A percentile compares a stretch with the other conserved stretches of the same genome.
phyloP scores from a whole-genome alignment of 345 rosid species.

The Syzygium grande region DNA sequence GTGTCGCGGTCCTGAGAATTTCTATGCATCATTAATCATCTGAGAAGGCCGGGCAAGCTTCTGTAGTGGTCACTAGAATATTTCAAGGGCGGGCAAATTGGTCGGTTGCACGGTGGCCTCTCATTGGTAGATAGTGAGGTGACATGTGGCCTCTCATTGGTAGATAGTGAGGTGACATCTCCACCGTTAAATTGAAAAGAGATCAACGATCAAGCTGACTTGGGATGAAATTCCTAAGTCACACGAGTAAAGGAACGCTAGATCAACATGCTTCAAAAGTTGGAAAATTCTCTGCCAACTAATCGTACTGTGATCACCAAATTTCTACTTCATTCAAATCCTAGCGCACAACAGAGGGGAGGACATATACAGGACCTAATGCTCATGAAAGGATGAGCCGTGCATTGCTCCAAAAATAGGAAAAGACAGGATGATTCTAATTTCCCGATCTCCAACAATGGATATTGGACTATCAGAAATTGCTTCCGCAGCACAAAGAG shows the following conservation, averaged over 20 bases:
- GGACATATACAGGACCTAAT: background rate
- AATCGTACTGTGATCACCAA: background rate
- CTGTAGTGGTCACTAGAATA: too few species aligned
- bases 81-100: too few species aligned
- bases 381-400: background rate
- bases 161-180: too few species aligned
- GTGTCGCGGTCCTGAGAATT: too few species aligned
- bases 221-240: too few species aligned
- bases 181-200: too few species aligned
- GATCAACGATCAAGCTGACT: too few species aligned
- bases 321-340: background rate
- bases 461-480: background rate
- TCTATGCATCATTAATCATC: too few species aligned
- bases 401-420: background rate
- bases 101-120: too few species aligned
- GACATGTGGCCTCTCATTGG: too few species aligned
- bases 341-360: background rate
- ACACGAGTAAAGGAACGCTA: background rate
- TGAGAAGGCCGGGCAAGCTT: too few species aligned
- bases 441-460: background rate
- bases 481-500: background rate
- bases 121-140: too few species aligned
- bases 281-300: background rate
- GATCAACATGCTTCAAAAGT: background rate
- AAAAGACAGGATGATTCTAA: background rate